Base-by-base conservation (phyloP, 228 moss, liverwort and hornwort species). In the Sphagnum magellanicum region DNA sequence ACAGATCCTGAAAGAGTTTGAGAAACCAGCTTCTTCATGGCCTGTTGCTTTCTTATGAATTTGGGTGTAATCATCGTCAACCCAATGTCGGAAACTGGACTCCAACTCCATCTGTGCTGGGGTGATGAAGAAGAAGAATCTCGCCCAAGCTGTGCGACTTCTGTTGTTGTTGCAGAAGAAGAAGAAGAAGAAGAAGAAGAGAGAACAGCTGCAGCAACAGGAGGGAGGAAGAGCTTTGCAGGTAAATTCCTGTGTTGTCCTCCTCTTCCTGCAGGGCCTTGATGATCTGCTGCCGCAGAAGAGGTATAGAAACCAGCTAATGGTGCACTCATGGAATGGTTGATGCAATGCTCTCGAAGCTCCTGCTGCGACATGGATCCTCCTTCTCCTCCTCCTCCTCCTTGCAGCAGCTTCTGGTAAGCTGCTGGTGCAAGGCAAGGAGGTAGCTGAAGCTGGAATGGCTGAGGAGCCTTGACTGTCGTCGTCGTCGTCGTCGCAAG, bases 311-410 rank as follows among this genome's bases (percentile, higher is more conserved):
- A 50, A 9, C 60, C 60, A 6, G 50, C 11, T 49, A 59, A 14
- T 49, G 61, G 50, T 32, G 70, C 69, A 46, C 75, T 77, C 71
- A 68, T 79, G 16, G 79, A 75, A 61, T 82, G 60, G 12, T 52
- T 52, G 16, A 72, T 50, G 67, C 77, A 63, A 51, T 75, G 73
- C 49, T 71, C 57, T 5, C 64, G 64, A 51, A 74, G 32, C 7
- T 70, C 67, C 16, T 79, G 68, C 7, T 64, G 64, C 17, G 52
- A 71, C 55, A 70, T 51, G 70, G 53, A 47, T n/a, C 60, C 52
- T 62, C 72, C 32, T 2, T 3, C 32, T 32, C 74, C 32, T 2
- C 32, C 32, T 32, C 32, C 1, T 32, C 32, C 32, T 32, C 32
- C 32, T 32, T 32, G 32, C 32, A 0, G 32, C 32, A 32, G 71